phyloP scores from a whole-genome alignment of 2,329 filamentous ascomycete species.

The Trichoderma breve region DNA sequence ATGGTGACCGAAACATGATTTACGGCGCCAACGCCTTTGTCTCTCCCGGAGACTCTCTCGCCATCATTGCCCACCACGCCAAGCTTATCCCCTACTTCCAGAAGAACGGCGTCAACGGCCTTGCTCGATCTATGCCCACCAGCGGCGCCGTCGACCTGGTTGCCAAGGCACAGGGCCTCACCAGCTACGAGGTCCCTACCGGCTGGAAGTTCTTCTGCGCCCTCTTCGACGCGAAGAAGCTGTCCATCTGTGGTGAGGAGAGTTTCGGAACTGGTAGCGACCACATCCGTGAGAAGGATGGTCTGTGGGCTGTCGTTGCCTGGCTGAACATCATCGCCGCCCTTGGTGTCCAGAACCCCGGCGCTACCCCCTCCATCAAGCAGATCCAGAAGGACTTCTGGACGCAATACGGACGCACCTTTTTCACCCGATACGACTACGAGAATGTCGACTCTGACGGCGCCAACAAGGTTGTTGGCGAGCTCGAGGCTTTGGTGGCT shows the following conservation, averaged over 20 bases:
- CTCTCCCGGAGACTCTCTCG: slow-evolving; percentile 92
- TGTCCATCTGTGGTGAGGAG: slow-evolving; percentile 98
- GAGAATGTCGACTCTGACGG: slow-evolving; percentile 90
- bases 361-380: slow-evolving; percentile 83
- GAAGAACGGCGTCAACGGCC: slow-evolving; percentile 91
- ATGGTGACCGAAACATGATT: slow-evolving; percentile 99
- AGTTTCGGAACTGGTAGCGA: slow-evolving; percentile 97
- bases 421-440: slow-evolving; percentile 99
- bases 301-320: slow-evolving; percentile 93
- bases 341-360: slow-evolving; percentile 77
- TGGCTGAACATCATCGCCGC: slow-evolving; percentile 99
- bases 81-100: slow-evolving; percentile 97
- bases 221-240: slow-evolving; percentile 89
- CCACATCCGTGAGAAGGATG: slow-evolving; percentile 99
- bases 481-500: slow-evolving; percentile 75
- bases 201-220: slow-evolving; percentile 99
- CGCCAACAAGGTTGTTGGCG: slow-evolving; percentile 83
- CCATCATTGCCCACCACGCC: slow-evolving; percentile 96
- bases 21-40: slow-evolving; percentile 97
- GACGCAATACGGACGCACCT: slow-evolving; percentile 91
- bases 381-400: slow-evolving; percentile 98
- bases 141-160: slow-evolving; percentile 94
- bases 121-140: slow-evolving; percentile 97
- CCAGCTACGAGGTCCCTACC: slow-evolving; percentile 95
- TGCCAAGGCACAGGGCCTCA: slow-evolving; percentile 86